Evolutionary conservation across 345 rosid species (phyloP), one percentile per base, ranked within the genome.

Genomic region (Rhodamnia argentea): DNA sequence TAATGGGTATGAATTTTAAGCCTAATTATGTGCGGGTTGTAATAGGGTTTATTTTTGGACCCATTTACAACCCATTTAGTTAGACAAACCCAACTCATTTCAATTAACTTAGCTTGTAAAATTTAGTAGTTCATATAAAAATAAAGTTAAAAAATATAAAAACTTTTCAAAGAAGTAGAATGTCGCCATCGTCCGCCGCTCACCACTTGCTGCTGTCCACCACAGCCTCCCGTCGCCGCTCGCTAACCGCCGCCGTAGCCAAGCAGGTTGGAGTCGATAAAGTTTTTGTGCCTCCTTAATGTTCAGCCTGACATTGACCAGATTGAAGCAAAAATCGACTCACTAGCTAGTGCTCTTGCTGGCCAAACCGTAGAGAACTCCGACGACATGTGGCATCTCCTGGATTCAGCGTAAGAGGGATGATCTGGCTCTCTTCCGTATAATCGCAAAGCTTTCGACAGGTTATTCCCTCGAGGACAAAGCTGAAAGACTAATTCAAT

Each of bases 231-330:
- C 51, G 13, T 50, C 12, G 52, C 52, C 52, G 3, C 52, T 50
- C 12, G 52, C 52, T 10, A 7, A 44, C 47, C 10, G 8, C 47
- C 9, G 10, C 47, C 47, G 47, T 44, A 9, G 98, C 99, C 10
- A 95, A 91, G 92, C 92, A 93, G 89, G 84, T 89, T 84, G 91
- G 88, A 84, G 96, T 96, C 64, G 94, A 95, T 88, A 91, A 95
- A 78, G 94, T 96, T 32, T 90, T 87, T 86, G 89, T 96, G 74
- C 98, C 99, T 85, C 88, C 94, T 44, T 47, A 91, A 88, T 90
- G 95, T 97, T 24, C 99, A 96, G 90, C 86, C 98, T 57, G 98
- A 97, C 86, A 95, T 97, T 86, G 99, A 96, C 86, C 94, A 93
- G 88, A 90, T 96, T 6, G 98, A 90, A 88, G 85, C 86, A 16